Evolutionary conservation across 306 rosid genomes (phyloP), one percentile per base, ranked within the genome.

Genomic region (Sesbania bispinosa): DNA sequence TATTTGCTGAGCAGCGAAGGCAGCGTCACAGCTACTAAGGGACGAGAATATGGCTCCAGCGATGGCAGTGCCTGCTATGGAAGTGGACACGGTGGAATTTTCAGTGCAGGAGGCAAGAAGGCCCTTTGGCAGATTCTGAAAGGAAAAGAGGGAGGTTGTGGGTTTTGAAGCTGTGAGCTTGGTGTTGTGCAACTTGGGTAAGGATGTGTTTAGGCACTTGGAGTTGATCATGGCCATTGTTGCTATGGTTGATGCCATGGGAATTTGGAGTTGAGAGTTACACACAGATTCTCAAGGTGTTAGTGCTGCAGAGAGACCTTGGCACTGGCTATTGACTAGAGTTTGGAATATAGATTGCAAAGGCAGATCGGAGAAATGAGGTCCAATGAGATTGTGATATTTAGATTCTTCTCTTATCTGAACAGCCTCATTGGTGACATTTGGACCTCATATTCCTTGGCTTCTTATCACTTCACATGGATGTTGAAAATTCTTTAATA

Each of bases 211-310:
- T 55, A 84, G 45, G 87, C 87, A 85, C 70, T 90, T 94, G 53
- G 96, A 62, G 60, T 85, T 93, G 69, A 87, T 79, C 67, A 86
- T 84, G n/a, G 92, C 83, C 96, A 86, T 88, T 43, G 96, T 81
- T 26, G 92, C 86, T 87, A 89, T 83, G 7, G 96, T 89, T 83
- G 95, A 82, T 54, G 98, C 96, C 96, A 88, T n/a, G 20, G 32
- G 74, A 55, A 72, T 7, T 14, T 66, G n/a, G 7, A 14, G 42
- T 13, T 38, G 41, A 32, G 60, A 30, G 2, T 36, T 35, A 10
- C 29, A n/a, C 30, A 27, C 46, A 16, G 32, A 54, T 57, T 67
- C 46, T 43, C 24, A 11, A 59, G 18, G 45, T 19, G 53, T 26
- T 70, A 36, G 0, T 14, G 70, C 11, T 41, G 33, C 1, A 26